phyloP scores from a whole-genome alignment of 2,329 filamentous ascomycete genomes.

The Aspergillus candidus region DNA sequence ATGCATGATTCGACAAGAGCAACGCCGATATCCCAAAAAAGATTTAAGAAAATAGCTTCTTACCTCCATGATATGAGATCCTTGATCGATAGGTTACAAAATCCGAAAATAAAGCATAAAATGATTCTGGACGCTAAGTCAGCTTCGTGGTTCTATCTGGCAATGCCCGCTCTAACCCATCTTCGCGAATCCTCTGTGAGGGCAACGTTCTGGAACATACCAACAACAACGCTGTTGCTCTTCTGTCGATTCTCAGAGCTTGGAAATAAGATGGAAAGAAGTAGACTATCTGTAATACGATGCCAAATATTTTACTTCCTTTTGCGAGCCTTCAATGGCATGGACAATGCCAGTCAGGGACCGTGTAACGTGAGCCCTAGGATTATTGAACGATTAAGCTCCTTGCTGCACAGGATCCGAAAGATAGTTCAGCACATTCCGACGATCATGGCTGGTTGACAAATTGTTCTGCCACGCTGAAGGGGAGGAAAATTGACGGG shows the following conservation, averaged over 20 bases:
- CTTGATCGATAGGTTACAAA: background rate
- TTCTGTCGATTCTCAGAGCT: too few species aligned
- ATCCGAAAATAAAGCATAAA: background rate
- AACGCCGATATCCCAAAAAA: background rate
- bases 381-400: background rate
- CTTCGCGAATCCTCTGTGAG: too few species aligned
- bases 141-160: background rate
- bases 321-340: background rate
- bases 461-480: background rate
- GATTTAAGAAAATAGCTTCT: background rate
- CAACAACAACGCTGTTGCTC: too few species aligned
- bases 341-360: constrained; percentile 1
- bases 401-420: constrained; percentile 1
- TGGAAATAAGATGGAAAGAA: background rate
- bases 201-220: too few species aligned
- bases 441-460: constrained; percentile 2
- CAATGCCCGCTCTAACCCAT: too few species aligned
- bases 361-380: constrained; percentile 1
- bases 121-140: background rate
- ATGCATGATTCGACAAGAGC: background rate
- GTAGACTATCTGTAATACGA: background rate
- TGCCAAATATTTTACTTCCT: constrained; percentile 1
- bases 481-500: background rate
- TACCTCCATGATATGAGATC: background rate
- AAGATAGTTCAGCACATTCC: constrained; percentile 6